Percentiles rank a stretch among this genome's conserved stretches.
These are phyloP conservation scores for Clonostachys rosea DNA, from an alignment of 2,329 filamentous ascomycete species.

Conservation along the genomic window DNA sequence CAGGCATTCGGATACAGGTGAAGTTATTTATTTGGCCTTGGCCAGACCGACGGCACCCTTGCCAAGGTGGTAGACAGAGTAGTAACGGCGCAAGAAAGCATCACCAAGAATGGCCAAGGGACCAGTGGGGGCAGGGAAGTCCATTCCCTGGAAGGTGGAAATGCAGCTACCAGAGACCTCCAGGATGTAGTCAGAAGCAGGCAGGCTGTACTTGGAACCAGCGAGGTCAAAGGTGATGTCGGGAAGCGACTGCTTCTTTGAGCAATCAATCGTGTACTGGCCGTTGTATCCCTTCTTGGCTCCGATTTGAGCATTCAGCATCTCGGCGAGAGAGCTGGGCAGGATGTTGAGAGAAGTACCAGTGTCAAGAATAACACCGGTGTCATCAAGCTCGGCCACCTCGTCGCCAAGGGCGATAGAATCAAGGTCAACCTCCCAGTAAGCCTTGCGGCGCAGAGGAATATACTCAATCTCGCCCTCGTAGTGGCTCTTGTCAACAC, in stretches of 20 bases:
- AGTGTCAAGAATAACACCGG: slow-evolving; percentile 95
- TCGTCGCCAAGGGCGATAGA: slow-evolving; percentile 84
- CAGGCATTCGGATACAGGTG: too few relatives aligned
- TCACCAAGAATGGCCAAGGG: slow-evolving; percentile 94
- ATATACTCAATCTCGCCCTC: slow-evolving; percentile 88
- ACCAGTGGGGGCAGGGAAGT: slow-evolving; percentile 80
- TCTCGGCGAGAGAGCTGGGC: slow-evolving; percentile 84
- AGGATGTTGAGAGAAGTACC: slow-evolving; percentile 97
- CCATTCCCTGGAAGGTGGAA: slow-evolving; percentile 97
- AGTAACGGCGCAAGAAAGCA: slow-evolving; percentile 79
- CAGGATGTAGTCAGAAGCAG: slow-evolving; percentile 87
- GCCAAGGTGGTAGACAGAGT: slow-evolving; percentile 94
- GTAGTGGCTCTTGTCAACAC: slow-evolving; percentile 75
- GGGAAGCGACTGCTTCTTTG: slow-evolving; percentile 75
- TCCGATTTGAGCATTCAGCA: slow-evolving; percentile 95
- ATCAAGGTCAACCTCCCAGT: slow-evolving; percentile 98
- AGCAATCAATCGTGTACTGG: slow-evolving; percentile 92
- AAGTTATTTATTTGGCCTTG: slow-evolving; percentile 59
- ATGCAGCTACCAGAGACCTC: slow-evolving; percentile 95
- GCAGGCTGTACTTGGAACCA: slow-evolving; percentile 90
- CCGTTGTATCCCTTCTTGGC: slow-evolving; percentile 97
- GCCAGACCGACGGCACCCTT: slow-evolving; percentile 86
- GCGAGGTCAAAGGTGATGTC: slow-evolving; percentile 88
- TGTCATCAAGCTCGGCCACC: slow-evolving; percentile 85
- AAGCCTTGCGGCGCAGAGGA: slow-evolving; percentile 94